Base-by-base conservation (phyloP, 164 flowering plant species). In the Chimonanthus salicifolius region DNA sequence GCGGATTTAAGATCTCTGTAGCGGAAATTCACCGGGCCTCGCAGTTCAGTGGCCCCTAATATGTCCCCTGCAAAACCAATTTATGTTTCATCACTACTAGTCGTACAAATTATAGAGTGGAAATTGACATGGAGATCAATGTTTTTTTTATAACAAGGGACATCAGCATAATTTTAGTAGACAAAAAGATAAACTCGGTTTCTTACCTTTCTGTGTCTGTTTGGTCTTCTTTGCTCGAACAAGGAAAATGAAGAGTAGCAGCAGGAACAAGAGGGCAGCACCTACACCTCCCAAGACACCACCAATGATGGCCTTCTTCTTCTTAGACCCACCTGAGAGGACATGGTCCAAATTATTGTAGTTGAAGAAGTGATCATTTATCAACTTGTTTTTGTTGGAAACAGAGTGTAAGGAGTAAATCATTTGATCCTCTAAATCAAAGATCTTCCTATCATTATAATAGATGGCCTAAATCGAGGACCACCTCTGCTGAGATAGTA, bases 1-100 rank as follows among this genome's bases (percentile, higher is more conserved):
- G 92, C 88, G 45, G 76, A 54, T 70, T 73, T 80, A 75, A 89
- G 79, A 68, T 86, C 88, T 60, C 74, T 80, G 76, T 85, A 86
- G 2, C 68, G 79, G 78, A 80, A 87, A 47, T 47, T 80, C 50
- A 69, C 74, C 13, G 92, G 88, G 4, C 90, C 90, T 63, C 80
- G 83, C 70, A 88, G 74, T 79, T 88, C 89, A 3, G 74, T 68
- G 11, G 74, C 75, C 65, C 73, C 77, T 7, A 75, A 48, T 68
- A 75, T 71, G 69, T 75, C 70, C 10, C 69, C 77, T 75, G 70
- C 58, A 74, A 62, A 54, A 49, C 5, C 7, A 47, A 62, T 3
- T 48, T 16, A 68, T 47, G 11, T 65, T 65, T 3, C 46, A 33
- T 33, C 33, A 33, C 33, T 33, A 33, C 33, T 33, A 33, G 33